A percentile compares a stretch with the other conserved stretches of the same genome.
Conservation (phyloP, 345 rosid genomes). For the Schrenkiella parvula region DNA sequence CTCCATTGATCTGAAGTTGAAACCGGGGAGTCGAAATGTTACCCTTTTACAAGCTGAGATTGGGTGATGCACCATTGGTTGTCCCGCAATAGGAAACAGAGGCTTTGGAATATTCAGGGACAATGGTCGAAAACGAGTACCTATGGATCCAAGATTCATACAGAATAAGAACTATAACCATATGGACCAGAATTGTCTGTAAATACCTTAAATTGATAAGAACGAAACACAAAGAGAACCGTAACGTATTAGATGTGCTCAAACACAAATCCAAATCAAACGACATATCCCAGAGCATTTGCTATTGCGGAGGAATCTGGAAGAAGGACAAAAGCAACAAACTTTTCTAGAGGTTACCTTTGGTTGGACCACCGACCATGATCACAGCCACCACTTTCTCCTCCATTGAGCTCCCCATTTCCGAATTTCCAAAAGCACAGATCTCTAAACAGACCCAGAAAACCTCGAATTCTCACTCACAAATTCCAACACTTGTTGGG, state of each 20-base stretch:
- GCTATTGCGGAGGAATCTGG: background rate
- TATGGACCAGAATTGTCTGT: background rate
- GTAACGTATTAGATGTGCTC: background rate
- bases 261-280: slow-evolving; percentile 17
- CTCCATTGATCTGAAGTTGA: background rate
- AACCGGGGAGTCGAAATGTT: slow-evolving; percentile 4
- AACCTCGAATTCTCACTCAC: background rate
- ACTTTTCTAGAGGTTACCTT: slow-evolving; percentile 45
- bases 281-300: background rate
- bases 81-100: slow-evolving; percentile 86
- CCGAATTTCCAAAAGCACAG: slow-evolving; percentile 32
- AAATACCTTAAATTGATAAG: background rate
- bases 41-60: slow-evolving; percentile 97
- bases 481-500: background rate
- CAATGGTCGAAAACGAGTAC: slow-evolving; percentile 88
- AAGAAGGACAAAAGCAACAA: background rate
- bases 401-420: slow-evolving; percentile 60
- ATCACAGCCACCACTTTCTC: slow-evolving; percentile 91
- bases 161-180: slow-evolving; percentile 6
- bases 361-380: slow-evolving; percentile 99
- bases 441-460: slow-evolving; percentile 31
- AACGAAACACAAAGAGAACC: background rate
- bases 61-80: slow-evolving; percentile 97
- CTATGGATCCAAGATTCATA: slow-evolving; percentile 33
- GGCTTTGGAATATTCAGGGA: slow-evolving; percentile 91